Evolutionary conservation across 441 rosid species (phyloP), one percentile per base, ranked within the genome.

Genomic region (Codiaeum variegatum): DNA sequence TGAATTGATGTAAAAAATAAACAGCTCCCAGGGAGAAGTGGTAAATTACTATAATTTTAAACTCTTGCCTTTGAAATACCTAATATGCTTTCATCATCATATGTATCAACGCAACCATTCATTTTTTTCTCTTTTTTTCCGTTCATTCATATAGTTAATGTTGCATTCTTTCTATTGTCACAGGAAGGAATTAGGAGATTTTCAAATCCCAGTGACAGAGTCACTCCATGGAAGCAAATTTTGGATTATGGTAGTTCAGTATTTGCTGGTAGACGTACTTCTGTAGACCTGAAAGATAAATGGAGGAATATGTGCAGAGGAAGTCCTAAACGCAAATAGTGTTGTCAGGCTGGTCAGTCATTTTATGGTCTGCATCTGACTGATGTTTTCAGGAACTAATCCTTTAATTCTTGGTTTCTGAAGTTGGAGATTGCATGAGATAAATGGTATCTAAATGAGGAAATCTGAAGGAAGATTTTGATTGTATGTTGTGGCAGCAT

Each of bases 281-380:
- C 89, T 26, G 42, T 56, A 38, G 87, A 86, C 78, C 81, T 85
- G 28, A 80, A 82, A 78, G 83, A 82, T 71, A 87, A 86, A 70
- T 88, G 91, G 91, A 82, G 82, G 74, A 80, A 76, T 66, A 71
- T 82, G 69, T 76, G 82, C 77, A 87, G 69, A 67, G 76, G 67
- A 75, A 77, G 79, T 63, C 78, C 78, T 28, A 70, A 64, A 61
- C 42, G 59, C 59, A 81, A 77, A 49, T 61, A 62, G 78, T 79
- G 23, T 55, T 51, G 46, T 67, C 26, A 40, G 42, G 64, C 55
- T 46, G 59, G 29, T 74, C 75, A 62, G 69, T 68, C 31, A 32
- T 55, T 5, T 11, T 24, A 26, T 60, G 51, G 15, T 29, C 23
- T 36, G 62, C 28, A 6, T 31, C 21, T 42, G 6, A 42, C 6